Evolutionary conservation across 2,329 filamentous ascomycete genomes (phyloP).

Genomic region (Ceratocystis lukuohia): DNA sequence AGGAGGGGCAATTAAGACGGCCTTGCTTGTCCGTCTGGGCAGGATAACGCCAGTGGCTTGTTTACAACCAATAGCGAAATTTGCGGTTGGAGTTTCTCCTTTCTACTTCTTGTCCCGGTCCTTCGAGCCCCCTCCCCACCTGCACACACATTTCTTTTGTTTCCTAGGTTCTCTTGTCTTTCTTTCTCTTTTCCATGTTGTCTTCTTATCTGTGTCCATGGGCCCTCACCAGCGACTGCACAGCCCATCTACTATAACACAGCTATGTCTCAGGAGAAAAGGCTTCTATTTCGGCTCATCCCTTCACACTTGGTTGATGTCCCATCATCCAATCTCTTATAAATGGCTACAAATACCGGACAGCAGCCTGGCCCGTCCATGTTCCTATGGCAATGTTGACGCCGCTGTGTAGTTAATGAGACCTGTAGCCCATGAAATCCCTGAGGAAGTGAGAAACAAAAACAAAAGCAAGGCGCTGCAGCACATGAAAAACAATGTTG

Average conservation of each 20-base stretch:
- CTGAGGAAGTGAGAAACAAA: too few species aligned
- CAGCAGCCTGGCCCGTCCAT: background rate
- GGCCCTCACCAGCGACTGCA: background rate
- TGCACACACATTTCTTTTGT: background rate
- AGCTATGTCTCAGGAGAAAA: conserved; percentile 4
- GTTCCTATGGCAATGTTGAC: background rate
- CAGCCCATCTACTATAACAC: conserved; percentile 2
- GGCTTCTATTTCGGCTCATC: background rate
- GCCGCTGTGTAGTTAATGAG: background rate
- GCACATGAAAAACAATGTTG: background rate
- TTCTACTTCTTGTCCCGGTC: background rate
- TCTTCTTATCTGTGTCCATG: background rate
- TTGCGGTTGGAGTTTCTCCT: too few species aligned
- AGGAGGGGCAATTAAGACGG: background rate
- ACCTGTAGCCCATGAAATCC: too few species aligned
- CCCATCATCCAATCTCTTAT: background rate
- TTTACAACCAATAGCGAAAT: too few species aligned
- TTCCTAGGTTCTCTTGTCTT: background rate
- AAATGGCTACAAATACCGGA: background rate
- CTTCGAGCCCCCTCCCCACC: too few species aligned
- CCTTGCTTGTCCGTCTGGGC: background rate
- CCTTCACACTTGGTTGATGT: background rate
- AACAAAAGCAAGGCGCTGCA: too few species aligned
- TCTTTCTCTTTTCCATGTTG: background rate
- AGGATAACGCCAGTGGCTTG: background rate